phyloP scores from a whole-genome alignment of 2,329 filamentous ascomycete species.

The Onygenales sp. region DNA sequence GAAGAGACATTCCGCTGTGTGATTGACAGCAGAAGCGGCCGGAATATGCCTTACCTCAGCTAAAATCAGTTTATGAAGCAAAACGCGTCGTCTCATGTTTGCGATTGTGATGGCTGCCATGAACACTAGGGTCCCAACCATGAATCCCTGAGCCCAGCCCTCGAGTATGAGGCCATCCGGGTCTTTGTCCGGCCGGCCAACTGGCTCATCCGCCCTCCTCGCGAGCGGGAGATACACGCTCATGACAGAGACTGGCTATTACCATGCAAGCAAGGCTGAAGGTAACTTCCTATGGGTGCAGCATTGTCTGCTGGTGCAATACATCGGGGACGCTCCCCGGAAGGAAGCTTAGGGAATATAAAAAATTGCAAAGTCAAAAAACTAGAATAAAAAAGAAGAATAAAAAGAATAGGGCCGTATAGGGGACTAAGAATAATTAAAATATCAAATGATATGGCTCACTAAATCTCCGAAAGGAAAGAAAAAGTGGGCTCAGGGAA shows the following conservation, averaged over 20 bases:
- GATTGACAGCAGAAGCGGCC: background rate
- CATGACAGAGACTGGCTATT: background rate
- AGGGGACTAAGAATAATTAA: background rate
- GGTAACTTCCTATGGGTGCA: background rate
- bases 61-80: conserved; percentile 43
- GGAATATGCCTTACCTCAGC: conserved; percentile 30
- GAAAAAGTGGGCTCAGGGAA: background rate
- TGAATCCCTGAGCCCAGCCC: conserved; percentile 40
- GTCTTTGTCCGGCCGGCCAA: conserved; percentile 10
- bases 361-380: background rate
- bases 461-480: background rate
- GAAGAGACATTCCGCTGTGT: background rate
- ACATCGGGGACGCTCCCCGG: background rate
- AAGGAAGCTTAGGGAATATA: background rate
- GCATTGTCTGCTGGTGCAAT: background rate
- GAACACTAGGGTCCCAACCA: conserved; percentile 41
- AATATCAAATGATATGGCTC: background rate
- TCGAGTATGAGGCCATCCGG: conserved; percentile 32
- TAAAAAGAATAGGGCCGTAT: background rate
- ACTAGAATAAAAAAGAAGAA: background rate
- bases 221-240: background rate
- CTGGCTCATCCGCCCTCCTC: background rate
- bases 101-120: conserved; percentile 40
- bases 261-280: background rate
- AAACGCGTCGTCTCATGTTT: conserved; percentile 40